phyloP scores from a whole-genome alignment of 805 yeast genomes.

The Geotrichum ghanense region DNA sequence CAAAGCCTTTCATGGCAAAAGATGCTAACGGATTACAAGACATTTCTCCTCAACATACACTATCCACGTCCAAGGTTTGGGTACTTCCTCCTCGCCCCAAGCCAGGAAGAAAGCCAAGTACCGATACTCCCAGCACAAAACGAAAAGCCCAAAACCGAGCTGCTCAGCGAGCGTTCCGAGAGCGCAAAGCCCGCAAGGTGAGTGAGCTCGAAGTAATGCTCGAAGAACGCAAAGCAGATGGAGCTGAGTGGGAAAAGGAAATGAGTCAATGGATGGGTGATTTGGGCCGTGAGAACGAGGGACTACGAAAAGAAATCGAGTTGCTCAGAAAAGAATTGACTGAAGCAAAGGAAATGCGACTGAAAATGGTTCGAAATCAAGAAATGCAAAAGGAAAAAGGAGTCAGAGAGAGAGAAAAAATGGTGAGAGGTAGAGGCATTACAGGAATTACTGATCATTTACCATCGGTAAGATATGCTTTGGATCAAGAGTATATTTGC shows the following conservation, averaged over 20 bases:
- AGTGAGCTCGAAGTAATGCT: constrained; percentile 78
- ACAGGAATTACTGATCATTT: background rate
- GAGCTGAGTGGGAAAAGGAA: constrained; percentile 43
- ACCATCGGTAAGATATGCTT: background rate
- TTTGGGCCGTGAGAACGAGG: constrained; percentile 39
- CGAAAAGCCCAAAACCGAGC: constrained; percentile 96
- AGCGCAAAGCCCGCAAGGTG: constrained; percentile 81
- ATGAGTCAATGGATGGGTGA: constrained; percentile 36
- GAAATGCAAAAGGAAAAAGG: background rate
- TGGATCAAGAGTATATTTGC: constrained; percentile 1
- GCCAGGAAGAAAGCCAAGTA: constrained; percentile 75
- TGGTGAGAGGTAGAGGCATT: background rate
- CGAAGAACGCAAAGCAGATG: constrained; percentile 21
- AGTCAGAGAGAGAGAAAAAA: background rate
- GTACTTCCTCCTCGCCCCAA: constrained; percentile 44
- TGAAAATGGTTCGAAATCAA: background rate
- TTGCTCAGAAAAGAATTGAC: constrained; percentile 29
- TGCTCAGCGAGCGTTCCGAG: constrained; percentile 94
- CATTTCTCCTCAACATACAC: background rate
- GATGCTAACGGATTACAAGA: background rate
- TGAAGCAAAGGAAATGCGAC: background rate
- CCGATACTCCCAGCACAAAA: constrained; percentile 72
- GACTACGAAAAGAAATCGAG: constrained; percentile 50
- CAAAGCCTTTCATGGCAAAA: background rate
- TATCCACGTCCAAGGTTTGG: constrained; percentile 54